Base-by-base conservation (phyloP, 2,329 filamentous ascomycete species). In the Fusarium luffae region DNA sequence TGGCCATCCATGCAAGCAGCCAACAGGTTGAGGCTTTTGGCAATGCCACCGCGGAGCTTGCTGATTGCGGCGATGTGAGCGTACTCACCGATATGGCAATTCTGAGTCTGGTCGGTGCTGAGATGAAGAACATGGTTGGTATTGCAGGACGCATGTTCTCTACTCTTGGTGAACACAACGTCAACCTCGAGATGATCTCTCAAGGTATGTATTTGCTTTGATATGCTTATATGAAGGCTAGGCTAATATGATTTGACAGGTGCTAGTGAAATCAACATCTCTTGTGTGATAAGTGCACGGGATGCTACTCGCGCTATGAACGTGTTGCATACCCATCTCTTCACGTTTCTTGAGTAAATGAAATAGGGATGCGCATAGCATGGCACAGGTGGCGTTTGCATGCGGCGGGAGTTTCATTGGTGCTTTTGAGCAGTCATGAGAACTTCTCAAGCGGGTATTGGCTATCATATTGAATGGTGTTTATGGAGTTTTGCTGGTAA, bases 151-250 rank as follows among this genome's bases (percentile, higher is more conserved):
- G 88, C 74, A 98, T 99, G 92, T 98, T 99, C 81, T 93, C 92
- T 49, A 97, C 94, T 2, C 85, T 99, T 19, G 96, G 96, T 44
- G 93, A 98, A 78, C 92, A 97, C 79, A 92, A 93, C 74, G 90
- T 99, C 77, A 99, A 99, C 79, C 93, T 99, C 74, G 96, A 99
- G 83, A 99, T 99, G 96, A 99, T 99, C 73, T 97, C 93, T 25
- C 96, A 99, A 83, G 96, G 96, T 95, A 85, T 76, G 85, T 63
- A 23, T 60, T 6, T 23, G 21, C 5, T 40, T 7, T 27, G 18
- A 13, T 5, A 18, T 11, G 0, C 19, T 5, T 9, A 1, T 12
- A 13, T 3, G 3, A n/a, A 10, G 16, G 21, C 2, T 21, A 5
- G 55, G 41, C 63, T 70, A 41, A 61, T 48, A 0, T 62, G 18